Conservation (phyloP, 345 rosid genomes). For the thale cress (Arabidopsis thaliana) region DNA sequence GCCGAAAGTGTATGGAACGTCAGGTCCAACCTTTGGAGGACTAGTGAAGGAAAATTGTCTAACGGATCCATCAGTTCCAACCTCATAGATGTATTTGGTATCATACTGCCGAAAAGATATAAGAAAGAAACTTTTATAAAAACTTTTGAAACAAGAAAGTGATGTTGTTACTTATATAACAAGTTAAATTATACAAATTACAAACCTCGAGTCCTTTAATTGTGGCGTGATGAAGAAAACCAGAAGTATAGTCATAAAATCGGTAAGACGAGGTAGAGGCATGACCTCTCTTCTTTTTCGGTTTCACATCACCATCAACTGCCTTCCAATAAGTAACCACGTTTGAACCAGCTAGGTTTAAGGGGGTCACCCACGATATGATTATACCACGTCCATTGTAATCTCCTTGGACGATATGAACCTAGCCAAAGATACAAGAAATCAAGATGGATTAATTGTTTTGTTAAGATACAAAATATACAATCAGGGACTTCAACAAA, state of each 20-base stretch:
- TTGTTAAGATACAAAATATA: too few relatives aligned
- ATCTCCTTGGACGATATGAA: slow-evolving; percentile 58
- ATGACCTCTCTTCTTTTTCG: slow-evolving; percentile 27
- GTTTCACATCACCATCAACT: background rate
- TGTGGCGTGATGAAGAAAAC: slow-evolving; percentile 57
- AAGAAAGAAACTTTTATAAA: background rate
- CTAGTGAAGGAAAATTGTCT: slow-evolving; percentile 57
- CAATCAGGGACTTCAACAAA: background rate
- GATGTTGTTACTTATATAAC: background rate
- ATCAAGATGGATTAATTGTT: background rate
- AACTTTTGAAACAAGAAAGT: background rate
- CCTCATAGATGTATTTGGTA: slow-evolving; percentile 60
- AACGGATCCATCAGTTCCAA: slow-evolving; percentile 49
- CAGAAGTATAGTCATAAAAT: slow-evolving; percentile 53
- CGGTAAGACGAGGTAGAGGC: slow-evolving; percentile 45
- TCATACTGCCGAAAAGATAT: slow-evolving; percentile 43
- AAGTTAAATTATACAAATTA: slow-evolving; percentile 13
- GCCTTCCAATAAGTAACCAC: slow-evolving; percentile 48
- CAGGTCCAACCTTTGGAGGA: slow-evolving; percentile 70
- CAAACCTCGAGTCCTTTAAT: slow-evolving; percentile 52
- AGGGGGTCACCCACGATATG: slow-evolving; percentile 53
- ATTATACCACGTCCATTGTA: slow-evolving; percentile 50
- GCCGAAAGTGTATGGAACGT: slow-evolving; percentile 71
- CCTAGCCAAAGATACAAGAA: slow-evolving; percentile 30
- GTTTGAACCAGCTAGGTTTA: slow-evolving; percentile 41